Percentiles rank a stretch among this genome's conserved stretches.
These are phyloP conservation scores for Beauveria asiatica DNA, from an alignment of 2,329 filamentous ascomycete species.

Conservation along the genomic window DNA sequence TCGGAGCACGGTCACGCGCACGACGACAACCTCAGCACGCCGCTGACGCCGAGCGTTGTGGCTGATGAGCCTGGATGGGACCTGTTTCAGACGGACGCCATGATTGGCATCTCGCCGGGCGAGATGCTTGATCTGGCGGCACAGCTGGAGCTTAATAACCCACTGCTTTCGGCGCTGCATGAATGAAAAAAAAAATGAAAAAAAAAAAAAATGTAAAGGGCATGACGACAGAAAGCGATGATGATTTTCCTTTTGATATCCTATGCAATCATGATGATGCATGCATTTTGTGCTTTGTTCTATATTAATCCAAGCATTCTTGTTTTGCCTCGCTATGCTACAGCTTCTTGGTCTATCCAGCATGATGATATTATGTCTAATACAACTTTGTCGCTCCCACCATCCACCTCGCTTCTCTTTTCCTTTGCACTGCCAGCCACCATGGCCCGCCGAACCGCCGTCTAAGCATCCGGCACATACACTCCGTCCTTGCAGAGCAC, in stretches of 20 bases:
- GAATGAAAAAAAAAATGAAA: background rate
- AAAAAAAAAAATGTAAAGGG: background rate
- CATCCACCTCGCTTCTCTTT: background rate
- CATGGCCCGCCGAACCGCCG: constrained; percentile 11
- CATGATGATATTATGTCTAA: constrained; percentile 6
- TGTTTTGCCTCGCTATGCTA: constrained; percentile 4
- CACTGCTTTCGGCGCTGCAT: constrained; percentile 3
- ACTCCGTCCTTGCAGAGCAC: constrained; percentile 81
- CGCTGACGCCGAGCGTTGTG: constrained; percentile 7
- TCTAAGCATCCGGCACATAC: constrained; percentile 41
- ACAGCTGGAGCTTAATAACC: constrained; percentile 18
- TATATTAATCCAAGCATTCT: background rate
- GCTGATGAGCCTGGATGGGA: constrained; percentile 20
- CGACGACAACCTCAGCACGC: constrained; percentile 9
- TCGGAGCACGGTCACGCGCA: constrained; percentile 9
- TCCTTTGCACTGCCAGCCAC: background rate
- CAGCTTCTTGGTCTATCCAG: constrained; percentile 6
- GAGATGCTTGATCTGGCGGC: constrained; percentile 24
- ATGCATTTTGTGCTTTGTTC: background rate
- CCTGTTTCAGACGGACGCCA: constrained; percentile 22
- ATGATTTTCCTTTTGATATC: background rate
- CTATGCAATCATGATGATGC: background rate
- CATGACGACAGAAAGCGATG: background rate
- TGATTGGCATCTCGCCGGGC: constrained; percentile 23
- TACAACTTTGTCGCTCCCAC: background rate